These are phyloP conservation scores for Globisporangium cystogenes DNA, from an alignment of 352 stramenopile species.

Conservation along the genomic window DNA sequence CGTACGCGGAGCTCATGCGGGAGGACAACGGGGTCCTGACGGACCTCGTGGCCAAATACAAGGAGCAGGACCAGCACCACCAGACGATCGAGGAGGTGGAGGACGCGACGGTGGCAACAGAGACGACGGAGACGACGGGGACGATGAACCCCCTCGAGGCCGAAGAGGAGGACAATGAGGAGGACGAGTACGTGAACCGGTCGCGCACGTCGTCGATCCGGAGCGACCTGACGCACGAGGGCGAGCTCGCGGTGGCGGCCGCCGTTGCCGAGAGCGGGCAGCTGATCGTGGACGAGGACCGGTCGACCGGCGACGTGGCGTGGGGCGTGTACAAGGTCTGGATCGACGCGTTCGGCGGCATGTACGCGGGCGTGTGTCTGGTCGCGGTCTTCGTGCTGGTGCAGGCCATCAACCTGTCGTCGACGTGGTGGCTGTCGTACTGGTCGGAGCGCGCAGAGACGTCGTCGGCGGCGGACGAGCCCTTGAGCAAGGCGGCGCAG, in stretches of 20 bases:
- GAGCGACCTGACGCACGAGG: conserved; percentile 45
- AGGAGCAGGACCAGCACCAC: conserved; percentile 42
- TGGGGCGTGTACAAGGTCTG: conserved; percentile 66
- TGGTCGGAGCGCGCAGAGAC: conserved; percentile 66
- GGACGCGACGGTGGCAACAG: conserved; percentile 18
- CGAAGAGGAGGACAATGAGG: conserved; percentile 18
- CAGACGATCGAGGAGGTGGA: conserved; percentile 36
- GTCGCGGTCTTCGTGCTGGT: conserved; percentile 38
- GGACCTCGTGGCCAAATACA: conserved; percentile 54
- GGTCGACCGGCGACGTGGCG: conserved; percentile 47
- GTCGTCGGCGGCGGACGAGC: not conserved
- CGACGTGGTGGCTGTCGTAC: conserved; percentile 88
- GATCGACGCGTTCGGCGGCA: conserved; percentile 59
- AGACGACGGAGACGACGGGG: no score
- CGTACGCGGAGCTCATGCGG: conserved; percentile 71
- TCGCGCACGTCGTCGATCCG: conserved; percentile 45
- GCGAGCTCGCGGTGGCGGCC: conserved; percentile 28
- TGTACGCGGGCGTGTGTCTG: conserved; percentile 33
- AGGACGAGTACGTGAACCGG: conserved; percentile 38
- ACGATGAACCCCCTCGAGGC: conserved; percentile 8
- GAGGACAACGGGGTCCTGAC: conserved; percentile 57
- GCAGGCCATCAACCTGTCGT: conserved; percentile 53
- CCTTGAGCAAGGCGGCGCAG: conserved; percentile 4
- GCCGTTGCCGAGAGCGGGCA: conserved; percentile 26
- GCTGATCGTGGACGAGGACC: conserved; percentile 68